A percentile compares a stretch with the other conserved stretches of the same genome.
phyloP scores from a whole-genome alignment of 805 yeast species.

The Jamesozyma spencerorum region DNA sequence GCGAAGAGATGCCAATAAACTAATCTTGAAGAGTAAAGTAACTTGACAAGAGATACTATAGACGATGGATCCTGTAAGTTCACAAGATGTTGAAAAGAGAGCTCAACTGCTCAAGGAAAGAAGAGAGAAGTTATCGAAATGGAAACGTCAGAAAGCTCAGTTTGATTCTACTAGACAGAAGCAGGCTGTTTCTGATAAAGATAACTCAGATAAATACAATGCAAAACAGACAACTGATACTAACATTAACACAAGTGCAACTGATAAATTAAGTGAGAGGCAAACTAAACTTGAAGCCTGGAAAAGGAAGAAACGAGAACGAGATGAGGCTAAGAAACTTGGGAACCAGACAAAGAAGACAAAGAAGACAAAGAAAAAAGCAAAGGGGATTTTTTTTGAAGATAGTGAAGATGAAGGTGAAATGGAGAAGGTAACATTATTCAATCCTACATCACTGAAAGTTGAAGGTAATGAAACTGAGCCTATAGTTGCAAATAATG shows the following conservation, averaged over 20 bases:
- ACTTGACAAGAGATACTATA: too few species aligned
- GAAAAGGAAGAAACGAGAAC: slow-evolving; percentile 35
- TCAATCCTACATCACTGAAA: background rate
- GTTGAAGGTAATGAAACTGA: background rate
- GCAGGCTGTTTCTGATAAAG: slow-evolving; percentile 5
- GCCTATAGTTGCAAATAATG: too few species aligned
- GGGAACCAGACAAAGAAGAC: slow-evolving; percentile 1
- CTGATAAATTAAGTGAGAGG: slow-evolving; percentile 20
- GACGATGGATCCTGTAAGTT: slow-evolving; percentile 17
- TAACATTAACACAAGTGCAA: slow-evolving; percentile 1
- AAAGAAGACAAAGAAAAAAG: slow-evolving; percentile 1
- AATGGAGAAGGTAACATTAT: background rate
- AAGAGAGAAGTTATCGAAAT: slow-evolving; percentile 45
- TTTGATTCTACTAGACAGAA: slow-evolving; percentile 18
- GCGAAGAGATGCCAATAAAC: too few species aligned
- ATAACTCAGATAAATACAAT: background rate
- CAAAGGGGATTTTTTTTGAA: slow-evolving; percentile 9
- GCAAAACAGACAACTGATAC: background rate
- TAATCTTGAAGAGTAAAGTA: too few species aligned
- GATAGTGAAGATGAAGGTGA: slow-evolving; percentile 17
- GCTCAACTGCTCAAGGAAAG: slow-evolving; percentile 34
- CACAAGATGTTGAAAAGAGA: slow-evolving; percentile 19
- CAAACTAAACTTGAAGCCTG: slow-evolving; percentile 41
- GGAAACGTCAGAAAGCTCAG: slow-evolving; percentile 49
- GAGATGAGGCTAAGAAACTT: slow-evolving; percentile 13